Evolutionary conservation across 1,139 yeast species (phyloP), one percentile per base, ranked within the genome.

Genomic region (Insectozyma bohioensis): DNA sequence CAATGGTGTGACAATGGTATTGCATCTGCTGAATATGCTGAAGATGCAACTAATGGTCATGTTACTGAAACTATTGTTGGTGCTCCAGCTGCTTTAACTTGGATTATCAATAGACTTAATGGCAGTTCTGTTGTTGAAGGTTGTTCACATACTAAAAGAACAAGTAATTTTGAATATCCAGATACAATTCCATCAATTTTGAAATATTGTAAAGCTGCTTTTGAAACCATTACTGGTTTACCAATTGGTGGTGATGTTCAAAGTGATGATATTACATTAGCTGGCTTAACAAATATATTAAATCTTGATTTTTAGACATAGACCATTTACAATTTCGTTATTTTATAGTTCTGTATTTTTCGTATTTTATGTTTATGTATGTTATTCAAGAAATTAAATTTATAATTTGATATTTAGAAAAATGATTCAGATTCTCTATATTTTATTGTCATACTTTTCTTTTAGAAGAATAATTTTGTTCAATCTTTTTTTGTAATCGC

Each of bases 1-100:
- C 42, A 36, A 16, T 63, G 66, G 62, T 63, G 68, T 43, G 49
- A 41, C 2, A 43, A 50, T 40, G 66, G 62, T 2, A 53, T 58
- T 13, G 30, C 39, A 11, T 59, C 65, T 0, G 41, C 58, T 17
- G 67, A 61, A 37, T 52, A 58, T 33, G 47, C 56, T 11, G 51
- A 47, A 12, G 57, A 56, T 29, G 17, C 35, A 10, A 36, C 49
- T 5, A 47, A 58, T 26, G 63, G 63, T 11, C 67, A 61, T 39
- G 28, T 54, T 20, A 38, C 52, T 6, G 64, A 57, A 37, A 24
- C 46, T 6, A 23, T 45, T 11, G 46, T 50, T 28, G 66, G 67
- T 9, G 46, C 51, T 23, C 62, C 62, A 6, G 63, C 64, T 1
- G 65, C 56, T 3, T 37, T 56, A 12, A 51, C 54, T 3, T 60